Evolutionary conservation across 2,329 filamentous ascomycete species (phyloP).

Genomic region (Colletotrichum liriopes): DNA sequence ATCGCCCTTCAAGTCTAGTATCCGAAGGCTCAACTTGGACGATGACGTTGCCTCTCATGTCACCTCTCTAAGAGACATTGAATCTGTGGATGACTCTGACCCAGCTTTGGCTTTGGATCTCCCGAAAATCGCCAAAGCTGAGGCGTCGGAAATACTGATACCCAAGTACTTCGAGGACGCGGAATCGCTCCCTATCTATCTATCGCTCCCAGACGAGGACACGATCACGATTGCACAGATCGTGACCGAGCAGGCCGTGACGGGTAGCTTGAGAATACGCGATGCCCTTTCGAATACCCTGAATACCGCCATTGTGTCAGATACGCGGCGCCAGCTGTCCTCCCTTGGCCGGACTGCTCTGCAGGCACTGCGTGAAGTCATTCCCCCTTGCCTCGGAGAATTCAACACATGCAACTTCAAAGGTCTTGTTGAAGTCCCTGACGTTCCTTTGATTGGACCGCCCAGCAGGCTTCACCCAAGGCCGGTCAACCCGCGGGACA

Average conservation of each 20-base stretch:
- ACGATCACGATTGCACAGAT: constrained; percentile 79
- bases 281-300: constrained; percentile 37
- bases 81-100: constrained; percentile 62
- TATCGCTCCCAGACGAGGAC: constrained; percentile 69
- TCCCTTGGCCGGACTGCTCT: constrained; percentile 63
- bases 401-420: constrained; percentile 39
- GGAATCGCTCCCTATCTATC: constrained; percentile 65
- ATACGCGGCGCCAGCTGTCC: constrained; percentile 60
- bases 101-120: constrained; percentile 66
- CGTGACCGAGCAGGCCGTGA: constrained; percentile 78
- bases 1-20: constrained; percentile 66
- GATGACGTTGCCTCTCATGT: constrained; percentile 69
- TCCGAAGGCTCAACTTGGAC: constrained; percentile 60
- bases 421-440: constrained; percentile 35
- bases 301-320: constrained; percentile 47
- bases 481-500: constrained; percentile 59
- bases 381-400: constrained; percentile 62
- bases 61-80: constrained; percentile 66
- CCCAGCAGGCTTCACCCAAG: constrained; percentile 68
- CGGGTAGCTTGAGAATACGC: constrained; percentile 54
- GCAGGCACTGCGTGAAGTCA: constrained; percentile 61
- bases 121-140: constrained; percentile 63
- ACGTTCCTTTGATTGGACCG: constrained; percentile 63
- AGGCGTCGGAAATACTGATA: constrained; percentile 65
- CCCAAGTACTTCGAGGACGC: constrained; percentile 72